Evolutionary conservation across 106 monocot genomes (phyloP).

Genomic region (Xerophyta viscosa): DNA sequence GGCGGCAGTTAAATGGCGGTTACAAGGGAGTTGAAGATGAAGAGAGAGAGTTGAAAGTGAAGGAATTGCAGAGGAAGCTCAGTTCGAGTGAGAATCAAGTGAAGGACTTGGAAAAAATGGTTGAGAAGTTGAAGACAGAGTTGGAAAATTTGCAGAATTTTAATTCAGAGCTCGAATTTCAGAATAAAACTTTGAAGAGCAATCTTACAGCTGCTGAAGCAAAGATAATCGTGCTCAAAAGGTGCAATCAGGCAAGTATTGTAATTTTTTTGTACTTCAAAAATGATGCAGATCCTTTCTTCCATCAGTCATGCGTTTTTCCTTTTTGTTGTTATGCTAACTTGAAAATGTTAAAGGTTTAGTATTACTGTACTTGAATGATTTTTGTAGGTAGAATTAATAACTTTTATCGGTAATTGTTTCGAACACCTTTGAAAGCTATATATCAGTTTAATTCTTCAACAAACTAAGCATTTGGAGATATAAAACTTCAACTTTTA

Average conservation of each 20-base stretch:
- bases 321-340: too few relatives aligned
- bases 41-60: conserved; percentile 10
- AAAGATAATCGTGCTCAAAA: conserved; percentile 21
- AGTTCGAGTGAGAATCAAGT: conserved; percentile 38
- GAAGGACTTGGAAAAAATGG: conserved; percentile 38
- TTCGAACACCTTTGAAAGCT: too few relatives aligned
- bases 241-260: conserved; percentile 31
- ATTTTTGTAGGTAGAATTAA: too few relatives aligned
- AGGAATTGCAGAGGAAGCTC: conserved; percentile 36
- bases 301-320: too few relatives aligned
- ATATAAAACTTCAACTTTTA: too few relatives aligned
- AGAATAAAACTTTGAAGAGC: conserved; percentile 34
- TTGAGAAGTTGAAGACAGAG: conserved; percentile 25
- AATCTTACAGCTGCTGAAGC: conserved; percentile 34
- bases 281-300: too few relatives aligned
- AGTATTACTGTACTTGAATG: too few relatives aligned
- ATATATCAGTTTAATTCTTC: too few relatives aligned
- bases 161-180: conserved; percentile 40
- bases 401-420: too few relatives aligned
- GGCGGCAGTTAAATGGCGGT: conserved; percentile 8
- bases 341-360: too few relatives aligned
- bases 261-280: too few relatives aligned
- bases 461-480: too few relatives aligned
- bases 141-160: conserved; percentile 38
- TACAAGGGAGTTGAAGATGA: conserved; percentile 17